phyloP scores from a whole-genome alignment of 129 eudicot species.

The Helichrysum umbraculigerum region DNA sequence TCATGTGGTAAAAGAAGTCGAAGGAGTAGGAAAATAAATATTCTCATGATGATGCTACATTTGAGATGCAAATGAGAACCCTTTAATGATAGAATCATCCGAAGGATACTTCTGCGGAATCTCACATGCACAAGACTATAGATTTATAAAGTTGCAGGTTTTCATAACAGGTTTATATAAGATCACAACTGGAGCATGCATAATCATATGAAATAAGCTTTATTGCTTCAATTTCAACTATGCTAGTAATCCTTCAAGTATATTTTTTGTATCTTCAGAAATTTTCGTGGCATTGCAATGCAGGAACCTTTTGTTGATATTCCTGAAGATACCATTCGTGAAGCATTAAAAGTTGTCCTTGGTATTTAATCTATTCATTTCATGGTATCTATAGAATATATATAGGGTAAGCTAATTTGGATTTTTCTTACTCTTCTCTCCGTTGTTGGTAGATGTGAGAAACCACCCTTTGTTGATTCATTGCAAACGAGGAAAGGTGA shows the following conservation, averaged over 20 bases:
- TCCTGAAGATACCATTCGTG: constrained; percentile 85
- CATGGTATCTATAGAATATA: background rate
- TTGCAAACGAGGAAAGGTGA: constrained; percentile 94
- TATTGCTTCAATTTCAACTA: background rate
- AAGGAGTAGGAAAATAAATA: background rate
- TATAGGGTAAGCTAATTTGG: background rate
- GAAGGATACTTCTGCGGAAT: no score
- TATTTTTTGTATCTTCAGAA: background rate
- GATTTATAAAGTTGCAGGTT: no score
- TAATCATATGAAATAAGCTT: background rate
- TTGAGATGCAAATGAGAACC: background rate
- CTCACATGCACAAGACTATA: no score
- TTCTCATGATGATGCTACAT: background rate
- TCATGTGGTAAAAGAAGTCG: background rate
- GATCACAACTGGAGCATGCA: no score
- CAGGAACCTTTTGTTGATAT: constrained; percentile 91
- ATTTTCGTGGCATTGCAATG: constrained; percentile 4
- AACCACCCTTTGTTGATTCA: constrained; percentile 87
- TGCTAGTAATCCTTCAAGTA: background rate
- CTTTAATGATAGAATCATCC: background rate
- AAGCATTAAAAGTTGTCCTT: constrained; percentile 70
- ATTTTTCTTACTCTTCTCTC: constrained; percentile 8
- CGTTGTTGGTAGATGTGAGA: constrained; percentile 57
- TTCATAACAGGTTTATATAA: no score
- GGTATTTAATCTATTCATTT: constrained; percentile 44